A percentile compares a stretch with the other conserved stretches of the same genome.
Conservation (phyloP, 2,329 filamentous ascomycete species). For the Exophiala dermatitidis region DNA sequence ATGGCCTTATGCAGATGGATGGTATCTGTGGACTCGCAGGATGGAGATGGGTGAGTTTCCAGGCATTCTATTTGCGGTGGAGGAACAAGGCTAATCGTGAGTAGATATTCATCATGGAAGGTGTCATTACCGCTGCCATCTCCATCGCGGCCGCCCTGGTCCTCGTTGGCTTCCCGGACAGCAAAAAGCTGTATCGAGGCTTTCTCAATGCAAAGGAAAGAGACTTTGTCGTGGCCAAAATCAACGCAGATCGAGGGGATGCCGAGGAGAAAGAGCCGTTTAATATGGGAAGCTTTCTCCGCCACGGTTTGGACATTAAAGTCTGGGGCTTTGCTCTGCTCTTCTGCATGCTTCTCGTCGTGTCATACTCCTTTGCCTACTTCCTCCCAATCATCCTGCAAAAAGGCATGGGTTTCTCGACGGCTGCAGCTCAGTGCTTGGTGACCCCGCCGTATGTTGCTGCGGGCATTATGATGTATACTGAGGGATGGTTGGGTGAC, state of each 20-base stretch:
- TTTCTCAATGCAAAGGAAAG: no score
- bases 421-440: constrained; percentile 61
- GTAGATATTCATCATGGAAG: constrained; percentile 24
- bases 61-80: neutral
- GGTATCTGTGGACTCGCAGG: no score
- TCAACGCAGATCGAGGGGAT: constrained; percentile 49
- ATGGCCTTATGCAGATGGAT: constrained; percentile 35
- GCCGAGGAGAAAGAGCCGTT: constrained; percentile 45
- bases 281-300: constrained; percentile 39
- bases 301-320: constrained; percentile 41
- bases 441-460: constrained; percentile 63
- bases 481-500: constrained; percentile 58
- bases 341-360: constrained; percentile 29
- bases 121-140: neutral
- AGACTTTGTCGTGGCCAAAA: constrained; percentile 12
- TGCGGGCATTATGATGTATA: constrained; percentile 53
- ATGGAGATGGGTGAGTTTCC: no score
- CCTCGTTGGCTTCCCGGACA: no score
- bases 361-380: constrained; percentile 42
- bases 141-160: no score
- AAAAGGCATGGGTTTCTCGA: constrained; percentile 53
- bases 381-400: constrained; percentile 69
- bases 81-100: neutral
- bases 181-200: no score
- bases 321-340: constrained; percentile 50